Percentiles rank a stretch among this genome's conserved stretches.
Evolutionary conservation across 2,329 filamentous ascomycete species (phyloP).

Genomic region (Alternaria incomplexa): DNA sequence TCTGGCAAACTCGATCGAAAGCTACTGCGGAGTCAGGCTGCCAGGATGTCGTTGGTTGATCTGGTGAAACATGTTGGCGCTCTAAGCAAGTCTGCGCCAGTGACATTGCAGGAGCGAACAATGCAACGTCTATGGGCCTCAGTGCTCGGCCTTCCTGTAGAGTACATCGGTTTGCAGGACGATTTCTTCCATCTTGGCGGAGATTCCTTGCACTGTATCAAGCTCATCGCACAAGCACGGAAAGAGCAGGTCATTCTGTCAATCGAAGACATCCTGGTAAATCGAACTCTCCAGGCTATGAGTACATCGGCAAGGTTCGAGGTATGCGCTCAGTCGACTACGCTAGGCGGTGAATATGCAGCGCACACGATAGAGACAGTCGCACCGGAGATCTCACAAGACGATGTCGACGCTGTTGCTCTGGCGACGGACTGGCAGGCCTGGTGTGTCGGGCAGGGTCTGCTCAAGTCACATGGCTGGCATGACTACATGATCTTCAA

Average conservation of each 20-base stretch:
- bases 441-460: constrained; percentile 2
- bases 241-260: not conserved
- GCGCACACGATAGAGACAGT: not conserved
- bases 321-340: not conserved
- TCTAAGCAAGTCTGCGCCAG: not conserved
- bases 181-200: constrained; percentile 2
- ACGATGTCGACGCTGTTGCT: not conserved
- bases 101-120: not conserved
- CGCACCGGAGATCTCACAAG: not conserved
- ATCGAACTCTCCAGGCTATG: constrained; percentile 2
- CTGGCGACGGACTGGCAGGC: constrained; percentile 5
- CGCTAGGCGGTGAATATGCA: not conserved
- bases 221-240: constrained; percentile 3
- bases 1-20: constrained; percentile 6
- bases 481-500: constrained; percentile 9
- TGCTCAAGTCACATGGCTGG: constrained; percentile 7
- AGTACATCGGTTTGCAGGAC: constrained; percentile 4
- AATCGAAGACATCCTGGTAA: not conserved
- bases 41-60: not conserved
- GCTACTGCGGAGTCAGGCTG: not conserved
- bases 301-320: not conserved
- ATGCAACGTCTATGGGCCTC: not conserved
- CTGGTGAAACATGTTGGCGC: constrained; percentile 1
- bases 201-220: constrained; percentile 5
- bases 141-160: not conserved